Percentiles rank a stretch among this genome's conserved stretches.
These are phyloP conservation scores for Eimeria sp. DNA, from an alignment of 169 alveolate species.

Conservation along the genomic window DNA sequence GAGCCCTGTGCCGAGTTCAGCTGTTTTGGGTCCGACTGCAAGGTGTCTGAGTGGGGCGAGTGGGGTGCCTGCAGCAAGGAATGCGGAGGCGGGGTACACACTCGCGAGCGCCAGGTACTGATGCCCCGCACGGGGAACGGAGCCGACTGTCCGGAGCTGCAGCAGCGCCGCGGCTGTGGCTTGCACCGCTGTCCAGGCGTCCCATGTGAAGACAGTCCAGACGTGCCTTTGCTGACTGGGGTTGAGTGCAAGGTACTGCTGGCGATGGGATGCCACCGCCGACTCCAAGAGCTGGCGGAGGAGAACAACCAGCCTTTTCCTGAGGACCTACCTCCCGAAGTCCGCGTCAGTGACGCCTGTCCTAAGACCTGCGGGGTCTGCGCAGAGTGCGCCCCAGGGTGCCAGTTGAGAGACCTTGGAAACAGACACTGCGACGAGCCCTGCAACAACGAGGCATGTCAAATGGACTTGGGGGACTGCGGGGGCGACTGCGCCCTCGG, in stretches of 20 bases:
- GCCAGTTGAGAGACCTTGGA: slow-evolving; percentile 88
- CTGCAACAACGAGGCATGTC: slow-evolving; percentile 86
- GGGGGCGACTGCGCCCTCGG: slow-evolving; percentile 83
- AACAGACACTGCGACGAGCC: slow-evolving; percentile 86
- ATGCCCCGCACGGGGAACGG: slow-evolving; percentile 62
- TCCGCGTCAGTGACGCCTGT: slow-evolving; percentile 87
- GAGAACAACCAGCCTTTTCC: slow-evolving; percentile 84
- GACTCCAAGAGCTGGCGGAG: slow-evolving; percentile 84
- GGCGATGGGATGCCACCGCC: slow-evolving; percentile 86
- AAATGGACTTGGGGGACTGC: slow-evolving; percentile 88
- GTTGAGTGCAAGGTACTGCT: slow-evolving; percentile 85
- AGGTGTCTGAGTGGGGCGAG: slow-evolving; percentile 86
- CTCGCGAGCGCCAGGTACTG: slow-evolving; percentile 83
- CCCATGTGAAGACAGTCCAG: slow-evolving; percentile 86
- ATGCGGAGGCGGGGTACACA: slow-evolving; percentile 88
- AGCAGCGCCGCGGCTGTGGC: slow-evolving; percentile 77
- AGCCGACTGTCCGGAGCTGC: slow-evolving; percentile 56
- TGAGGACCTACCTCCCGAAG: slow-evolving; percentile 85
- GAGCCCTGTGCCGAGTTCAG: slow-evolving; percentile 82
- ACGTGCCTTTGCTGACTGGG: slow-evolving; percentile 81
- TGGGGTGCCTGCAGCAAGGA: slow-evolving; percentile 81
- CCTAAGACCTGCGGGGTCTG: slow-evolving; percentile 87
- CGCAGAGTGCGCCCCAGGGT: slow-evolving; percentile 88
- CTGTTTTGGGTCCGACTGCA: slow-evolving; percentile 83
- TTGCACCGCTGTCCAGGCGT: slow-evolving; percentile 79